Evolutionary conservation across 805 yeast species (phyloP).

Genomic region (Pichia manshurica): DNA sequence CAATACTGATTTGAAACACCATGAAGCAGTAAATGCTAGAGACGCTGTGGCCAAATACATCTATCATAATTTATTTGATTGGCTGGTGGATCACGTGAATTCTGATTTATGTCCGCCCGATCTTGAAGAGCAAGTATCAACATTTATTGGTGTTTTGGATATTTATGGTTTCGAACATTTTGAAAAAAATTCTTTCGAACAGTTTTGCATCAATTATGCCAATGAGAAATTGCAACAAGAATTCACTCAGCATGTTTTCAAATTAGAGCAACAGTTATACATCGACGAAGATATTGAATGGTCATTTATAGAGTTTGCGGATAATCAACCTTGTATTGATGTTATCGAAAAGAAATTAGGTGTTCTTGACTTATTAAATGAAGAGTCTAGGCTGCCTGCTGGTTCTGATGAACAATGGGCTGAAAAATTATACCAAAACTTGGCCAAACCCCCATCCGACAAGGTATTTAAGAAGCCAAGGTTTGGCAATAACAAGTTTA

Average conservation of each 20-base stretch:
- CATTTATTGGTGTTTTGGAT: constrained; percentile 92
- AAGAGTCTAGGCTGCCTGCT: constrained; percentile 90
- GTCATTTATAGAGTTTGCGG: constrained; percentile 93
- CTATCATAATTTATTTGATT: constrained; percentile 87
- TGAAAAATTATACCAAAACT: constrained; percentile 79
- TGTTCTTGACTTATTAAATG: constrained; percentile 81
- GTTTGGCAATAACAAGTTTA: constrained; percentile 85
- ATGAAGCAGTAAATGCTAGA: constrained; percentile 84
- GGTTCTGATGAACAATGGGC: constrained; percentile 92
- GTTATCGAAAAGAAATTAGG: constrained; percentile 88
- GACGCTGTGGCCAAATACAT: constrained; percentile 96
- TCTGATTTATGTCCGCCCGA: constrained; percentile 73
- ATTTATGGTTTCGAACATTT: constrained; percentile 97
- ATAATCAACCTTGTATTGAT: constrained; percentile 93
- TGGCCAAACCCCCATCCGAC: constrained; percentile 71
- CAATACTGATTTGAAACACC: constrained; percentile 70
- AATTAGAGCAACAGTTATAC: constrained; percentile 94
- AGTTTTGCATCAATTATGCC: constrained; percentile 94
- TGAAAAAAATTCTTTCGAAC: constrained; percentile 90
- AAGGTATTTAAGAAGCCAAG: constrained; percentile 86
- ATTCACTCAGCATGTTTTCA: constrained; percentile 95
- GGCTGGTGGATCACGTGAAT: constrained; percentile 87
- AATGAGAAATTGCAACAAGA: constrained; percentile 97
- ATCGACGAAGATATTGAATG: constrained; percentile 89
- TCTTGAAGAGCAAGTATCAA: constrained; percentile 44